Base-by-base conservation (phyloP, 2,329 filamentous ascomycete genomes). In the Colletotrichum tanaceti region DNA sequence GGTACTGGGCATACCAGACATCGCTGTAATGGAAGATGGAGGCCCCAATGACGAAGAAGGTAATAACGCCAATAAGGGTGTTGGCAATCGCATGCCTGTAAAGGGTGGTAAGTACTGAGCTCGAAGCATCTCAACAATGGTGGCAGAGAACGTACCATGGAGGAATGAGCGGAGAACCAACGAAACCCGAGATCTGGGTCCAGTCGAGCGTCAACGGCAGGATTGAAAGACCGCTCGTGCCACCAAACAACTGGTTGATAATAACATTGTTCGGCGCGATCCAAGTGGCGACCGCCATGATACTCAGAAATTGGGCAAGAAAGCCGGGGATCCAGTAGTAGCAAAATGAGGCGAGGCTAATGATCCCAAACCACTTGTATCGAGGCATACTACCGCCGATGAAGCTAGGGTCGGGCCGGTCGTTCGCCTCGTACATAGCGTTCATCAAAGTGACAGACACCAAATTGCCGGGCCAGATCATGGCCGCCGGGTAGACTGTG, bases 171-270 rank as follows among this genome's bases (percentile, higher is more conserved):
- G 90, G 91, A 11, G 89, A 91, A 38, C 87, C 87, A 59, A 91
- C 82, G 70, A 87, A 93, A 54, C 90, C 91, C 3, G 89, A 85
- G 60, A 93, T 85, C 73, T 92, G 89, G 5, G 89, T 90, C 90
- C 91, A 93, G 80, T 93, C 91, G 74, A 93, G 92, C 0, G 90
- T 93, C 39, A 93, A 87, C 1, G 91, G 91, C 7, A 93, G 79
- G 35, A 93, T 74, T 0, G 89, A 91, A 4, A 93, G 71, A 0
- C 91, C 91, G 0, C 88, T 90, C 57, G 83, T 84, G 1, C 89
- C 90, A 2, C 91, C 91, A 72, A 93, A 93, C 1, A 93, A 74
- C 75, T 93, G 91, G 72, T 93, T 94, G 46, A 93, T 78, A 11
- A 92, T 79, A 0, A 87, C 82, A 68, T 87, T 92, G 58, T 92